phyloP scores from a whole-genome alignment of 768 basidiomycete genomes.

The Tylopilus felleus region DNA sequence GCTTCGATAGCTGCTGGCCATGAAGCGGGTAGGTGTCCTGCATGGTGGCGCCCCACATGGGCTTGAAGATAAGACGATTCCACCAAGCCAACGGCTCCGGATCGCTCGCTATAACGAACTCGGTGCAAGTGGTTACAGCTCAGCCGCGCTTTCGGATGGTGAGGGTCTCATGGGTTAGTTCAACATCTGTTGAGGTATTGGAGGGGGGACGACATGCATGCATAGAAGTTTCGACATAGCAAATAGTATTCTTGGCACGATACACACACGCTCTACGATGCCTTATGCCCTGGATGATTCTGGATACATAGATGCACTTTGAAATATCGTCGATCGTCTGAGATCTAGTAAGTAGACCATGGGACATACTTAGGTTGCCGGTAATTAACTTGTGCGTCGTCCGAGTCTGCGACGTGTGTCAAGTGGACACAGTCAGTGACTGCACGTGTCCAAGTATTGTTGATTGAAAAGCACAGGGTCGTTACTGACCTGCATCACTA shows the following conservation, averaged over 20 bases:
- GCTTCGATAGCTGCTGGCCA: constrained; percentile 29
- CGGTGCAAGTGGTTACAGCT: constrained; percentile 45
- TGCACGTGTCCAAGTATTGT: no score
- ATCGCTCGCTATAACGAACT: constrained; percentile 66
- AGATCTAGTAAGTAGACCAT: no score
- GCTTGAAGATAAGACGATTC: constrained; percentile 59
- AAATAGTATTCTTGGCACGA: constrained; percentile 12
- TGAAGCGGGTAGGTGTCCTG: constrained; percentile 57
- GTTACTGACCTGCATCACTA: no score
- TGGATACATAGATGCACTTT: not conserved
- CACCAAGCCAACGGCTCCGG: constrained; percentile 69
- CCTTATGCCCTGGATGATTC: constrained; percentile 3
- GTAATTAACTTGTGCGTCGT: not conserved
- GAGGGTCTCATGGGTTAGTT: constrained; percentile 46
- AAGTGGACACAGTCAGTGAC: not conserved
- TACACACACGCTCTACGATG: constrained; percentile 12
- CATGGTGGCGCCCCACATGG: constrained; percentile 53
- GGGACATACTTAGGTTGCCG: no score
- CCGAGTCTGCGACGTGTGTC: not conserved
- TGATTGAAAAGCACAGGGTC: no score
- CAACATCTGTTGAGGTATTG: not conserved
- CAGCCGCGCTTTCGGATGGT: constrained; percentile 55
- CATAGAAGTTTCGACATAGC: constrained; percentile 7
- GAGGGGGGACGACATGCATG: not conserved
- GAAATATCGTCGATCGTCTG: not conserved